A percentile compares a stretch with the other conserved stretches of the same genome.
These are phyloP conservation scores for Amylocystis lapponica DNA, from an alignment of 768 basidiomycete genomes.

Conservation along the genomic window DNA sequence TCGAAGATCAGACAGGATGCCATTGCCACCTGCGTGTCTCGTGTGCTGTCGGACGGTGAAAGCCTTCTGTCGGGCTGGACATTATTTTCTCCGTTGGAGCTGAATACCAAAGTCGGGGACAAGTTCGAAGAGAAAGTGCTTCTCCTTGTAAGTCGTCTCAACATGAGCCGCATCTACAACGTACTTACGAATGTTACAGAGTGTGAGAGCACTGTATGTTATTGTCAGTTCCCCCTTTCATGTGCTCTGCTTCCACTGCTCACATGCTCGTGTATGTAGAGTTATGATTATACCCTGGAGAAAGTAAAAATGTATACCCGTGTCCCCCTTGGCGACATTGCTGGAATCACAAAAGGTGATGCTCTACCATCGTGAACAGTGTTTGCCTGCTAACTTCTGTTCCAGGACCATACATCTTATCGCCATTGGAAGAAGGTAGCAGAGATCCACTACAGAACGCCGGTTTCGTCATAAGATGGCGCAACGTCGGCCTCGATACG, in stretches of 20 bases:
- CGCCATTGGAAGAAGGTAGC: conserved; percentile 87
- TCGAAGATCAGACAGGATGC: conserved; percentile 90
- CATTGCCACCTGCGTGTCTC: conserved; percentile 79
- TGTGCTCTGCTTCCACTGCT: not conserved
- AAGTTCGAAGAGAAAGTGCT: conserved; percentile 94
- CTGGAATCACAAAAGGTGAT: conserved; percentile 71
- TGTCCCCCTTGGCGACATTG: conserved; percentile 79
- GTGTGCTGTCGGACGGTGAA: conserved; percentile 39
- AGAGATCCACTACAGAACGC: conserved; percentile 85
- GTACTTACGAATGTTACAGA: conserved; percentile 19
- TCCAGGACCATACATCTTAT: conserved; percentile 90
- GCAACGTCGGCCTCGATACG: conserved; percentile 58
- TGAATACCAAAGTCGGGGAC: conserved; percentile 65
- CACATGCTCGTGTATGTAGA: conserved; percentile 37
- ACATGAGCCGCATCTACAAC: not conserved
- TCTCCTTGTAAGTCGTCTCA: conserved; percentile 56
- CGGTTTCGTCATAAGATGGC: conserved; percentile 83
- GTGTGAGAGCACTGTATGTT: conserved; percentile 59
- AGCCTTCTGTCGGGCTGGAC: conserved; percentile 85
- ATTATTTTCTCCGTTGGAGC: conserved; percentile 73
- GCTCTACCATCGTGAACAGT: not conserved
- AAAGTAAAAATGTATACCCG: conserved; percentile 90
- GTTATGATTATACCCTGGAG: conserved; percentile 89
- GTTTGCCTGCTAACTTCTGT: not conserved
- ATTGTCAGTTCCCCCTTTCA: conserved; percentile 46